Conservation (phyloP, 2,329 filamentous ascomycete species). For the Amesomyces nigricolor region DNA sequence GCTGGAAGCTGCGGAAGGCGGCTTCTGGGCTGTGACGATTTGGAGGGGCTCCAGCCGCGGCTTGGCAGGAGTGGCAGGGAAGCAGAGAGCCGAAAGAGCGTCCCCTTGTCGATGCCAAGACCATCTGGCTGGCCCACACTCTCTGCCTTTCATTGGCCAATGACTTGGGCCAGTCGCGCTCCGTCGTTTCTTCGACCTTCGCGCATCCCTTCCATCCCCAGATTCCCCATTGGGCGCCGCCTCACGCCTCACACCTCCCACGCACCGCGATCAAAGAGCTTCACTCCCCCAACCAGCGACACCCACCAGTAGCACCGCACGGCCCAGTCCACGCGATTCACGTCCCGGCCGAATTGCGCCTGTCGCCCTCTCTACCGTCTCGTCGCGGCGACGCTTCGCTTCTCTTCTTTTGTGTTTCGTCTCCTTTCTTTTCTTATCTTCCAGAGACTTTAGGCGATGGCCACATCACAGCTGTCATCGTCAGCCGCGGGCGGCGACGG, state of each 20-base stretch:
- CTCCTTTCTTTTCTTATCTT: constrained; percentile 2
- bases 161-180: constrained; percentile 14
- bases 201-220: constrained; percentile 1
- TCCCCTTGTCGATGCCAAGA: too few relatives aligned
- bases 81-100: too few relatives aligned
- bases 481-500: constrained; percentile 22
- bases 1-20: background rate
- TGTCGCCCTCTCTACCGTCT: background rate
- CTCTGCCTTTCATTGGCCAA: constrained; percentile 12
- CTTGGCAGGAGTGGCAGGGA: too few relatives aligned
- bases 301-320: background rate
- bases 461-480: constrained; percentile 37
- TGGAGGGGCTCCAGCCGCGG: too few relatives aligned
- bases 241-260: background rate
- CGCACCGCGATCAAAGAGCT: constrained; percentile 4
- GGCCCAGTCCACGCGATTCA: background rate
- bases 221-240: constrained; percentile 1
- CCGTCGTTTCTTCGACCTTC: constrained; percentile 19
- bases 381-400: background rate
- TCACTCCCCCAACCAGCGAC: background rate
- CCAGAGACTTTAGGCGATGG: constrained; percentile 35
- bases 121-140: background rate
- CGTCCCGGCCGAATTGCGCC: constrained; percentile 3
- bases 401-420: background rate
- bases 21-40: too few relatives aligned